Conservation (phyloP, 139 green algal species). For the Nannochloris sp. region DNA sequence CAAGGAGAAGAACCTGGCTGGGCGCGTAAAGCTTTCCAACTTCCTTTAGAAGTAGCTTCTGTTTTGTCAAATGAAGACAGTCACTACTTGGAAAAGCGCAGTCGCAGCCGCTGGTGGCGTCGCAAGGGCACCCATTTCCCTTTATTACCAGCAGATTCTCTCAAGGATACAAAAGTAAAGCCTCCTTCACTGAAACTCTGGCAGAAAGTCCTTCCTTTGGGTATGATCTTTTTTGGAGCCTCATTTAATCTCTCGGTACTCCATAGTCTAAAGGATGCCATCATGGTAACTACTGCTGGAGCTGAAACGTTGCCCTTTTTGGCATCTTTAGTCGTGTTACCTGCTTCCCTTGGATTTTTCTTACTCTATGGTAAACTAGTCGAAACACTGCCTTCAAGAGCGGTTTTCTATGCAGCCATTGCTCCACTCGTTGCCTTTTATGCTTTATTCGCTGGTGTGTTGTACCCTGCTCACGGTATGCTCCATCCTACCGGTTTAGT, state of each 20-base stretch:
- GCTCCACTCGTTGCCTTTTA: constrained; percentile 64
- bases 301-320: constrained; percentile 81
- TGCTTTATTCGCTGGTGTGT: constrained; percentile 54
- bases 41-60: constrained; percentile 38
- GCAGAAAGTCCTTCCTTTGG: constrained; percentile 63
- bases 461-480: constrained; percentile 59
- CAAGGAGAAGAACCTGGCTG: neutral
- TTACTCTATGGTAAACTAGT: constrained; percentile 37
- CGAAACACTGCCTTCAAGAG: constrained; percentile 35
- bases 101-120: constrained; percentile 42
- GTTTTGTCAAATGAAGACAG: constrained; percentile 28
- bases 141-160: neutral
- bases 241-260: constrained; percentile 77
- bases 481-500: constrained; percentile 62
- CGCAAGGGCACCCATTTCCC: constrained; percentile 9
- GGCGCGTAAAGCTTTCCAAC: constrained; percentile 18
- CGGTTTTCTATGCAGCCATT: constrained; percentile 63
- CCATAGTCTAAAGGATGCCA: constrained; percentile 70
- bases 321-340: constrained; percentile 64
- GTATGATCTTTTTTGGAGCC: constrained; percentile 68
- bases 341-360: constrained; percentile 69
- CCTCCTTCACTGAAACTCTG: constrained; percentile 42
- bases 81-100: constrained; percentile 43
- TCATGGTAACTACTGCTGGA: constrained; percentile 68
- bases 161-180: constrained; percentile 8